Conservation (phyloP, 2,329 filamentous ascomycete genomes). For the Esteya vermicola region DNA sequence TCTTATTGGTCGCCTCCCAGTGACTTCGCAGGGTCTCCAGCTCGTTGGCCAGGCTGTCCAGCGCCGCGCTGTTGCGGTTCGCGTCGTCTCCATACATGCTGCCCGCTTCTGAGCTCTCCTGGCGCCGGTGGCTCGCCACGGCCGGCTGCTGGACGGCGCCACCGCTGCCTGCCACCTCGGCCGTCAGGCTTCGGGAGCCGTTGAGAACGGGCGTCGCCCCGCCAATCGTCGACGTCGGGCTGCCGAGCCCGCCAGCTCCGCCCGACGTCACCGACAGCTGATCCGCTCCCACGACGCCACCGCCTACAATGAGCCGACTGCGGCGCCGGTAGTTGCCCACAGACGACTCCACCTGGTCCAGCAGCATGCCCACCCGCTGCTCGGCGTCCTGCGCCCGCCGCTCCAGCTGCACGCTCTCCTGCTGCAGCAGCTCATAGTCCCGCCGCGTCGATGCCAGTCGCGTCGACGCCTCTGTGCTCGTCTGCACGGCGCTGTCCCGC, state of each 20-base stretch:
- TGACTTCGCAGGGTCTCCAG: constrained; percentile 80
- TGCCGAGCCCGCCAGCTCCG: too few species aligned
- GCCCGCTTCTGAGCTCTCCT: constrained; percentile 44
- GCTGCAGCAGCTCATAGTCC: constrained; percentile 68
- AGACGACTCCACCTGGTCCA: constrained; percentile 87
- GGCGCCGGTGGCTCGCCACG: constrained; percentile 24
- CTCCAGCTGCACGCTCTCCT: constrained; percentile 71
- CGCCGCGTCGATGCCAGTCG: constrained; percentile 46
- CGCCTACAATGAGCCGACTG: constrained; percentile 43
- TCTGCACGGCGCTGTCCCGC: constrained; percentile 49
- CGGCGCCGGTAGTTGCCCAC: constrained; percentile 89
- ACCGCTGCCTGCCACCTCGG: constrained; percentile 7
- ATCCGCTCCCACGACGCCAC: constrained; percentile 37
- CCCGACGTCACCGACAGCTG: constrained; percentile 16
- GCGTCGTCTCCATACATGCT: constrained; percentile 50
- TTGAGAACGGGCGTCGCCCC: too few species aligned
- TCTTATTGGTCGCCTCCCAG: constrained; percentile 94
- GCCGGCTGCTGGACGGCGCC: background rate
- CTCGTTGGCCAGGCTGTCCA: constrained; percentile 85
- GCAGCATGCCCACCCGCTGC: constrained; percentile 77
- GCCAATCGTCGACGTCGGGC: constrained; percentile 14
- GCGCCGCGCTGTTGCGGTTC: constrained; percentile 50
- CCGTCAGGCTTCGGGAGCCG: too few species aligned
- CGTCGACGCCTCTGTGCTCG: constrained; percentile 35
- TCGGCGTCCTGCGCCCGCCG: constrained; percentile 79